phyloP scores from a whole-genome alignment of 2,329 filamentous ascomycete genomes.

The Teratosphaeriaceae sp. region DNA sequence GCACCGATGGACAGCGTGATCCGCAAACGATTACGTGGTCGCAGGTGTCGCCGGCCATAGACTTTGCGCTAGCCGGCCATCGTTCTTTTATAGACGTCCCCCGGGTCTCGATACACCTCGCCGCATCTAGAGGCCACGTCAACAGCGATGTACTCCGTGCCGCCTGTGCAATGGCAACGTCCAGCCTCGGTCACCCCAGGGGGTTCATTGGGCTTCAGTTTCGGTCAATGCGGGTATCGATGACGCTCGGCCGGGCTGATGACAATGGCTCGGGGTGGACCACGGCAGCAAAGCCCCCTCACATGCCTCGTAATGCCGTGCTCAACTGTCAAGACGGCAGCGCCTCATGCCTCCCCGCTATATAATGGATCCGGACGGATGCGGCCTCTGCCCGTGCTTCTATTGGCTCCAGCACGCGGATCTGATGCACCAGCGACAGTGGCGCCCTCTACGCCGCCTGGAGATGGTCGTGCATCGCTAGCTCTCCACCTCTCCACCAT shows the following conservation, averaged over 20 bases:
- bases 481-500: background rate
- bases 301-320: slow-evolving; percentile 3
- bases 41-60: background rate
- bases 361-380: background rate
- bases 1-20: too few relatives aligned
- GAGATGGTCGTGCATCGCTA: background rate
- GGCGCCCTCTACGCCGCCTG: background rate
- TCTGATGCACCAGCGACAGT: background rate
- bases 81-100: background rate
- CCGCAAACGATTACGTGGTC: background rate
- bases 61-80: background rate
- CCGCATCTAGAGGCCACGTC: too few relatives aligned
- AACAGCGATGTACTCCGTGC: too few relatives aligned
- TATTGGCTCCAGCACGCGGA: background rate
- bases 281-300: background rate
- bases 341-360: background rate
- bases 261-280: too few relatives aligned
- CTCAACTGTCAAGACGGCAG: background rate
- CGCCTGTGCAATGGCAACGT: too few relatives aligned
- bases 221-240: too few relatives aligned
- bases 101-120: too few relatives aligned
- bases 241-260: too few relatives aligned
- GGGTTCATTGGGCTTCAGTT: too few relatives aligned
- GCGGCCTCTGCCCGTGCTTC: background rate
- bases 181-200: background rate